A percentile compares a stretch with the other conserved stretches of the same genome.
phyloP scores from a whole-genome alignment of 2,329 filamentous ascomycete genomes.

The Phaeoacremonium minimum region DNA sequence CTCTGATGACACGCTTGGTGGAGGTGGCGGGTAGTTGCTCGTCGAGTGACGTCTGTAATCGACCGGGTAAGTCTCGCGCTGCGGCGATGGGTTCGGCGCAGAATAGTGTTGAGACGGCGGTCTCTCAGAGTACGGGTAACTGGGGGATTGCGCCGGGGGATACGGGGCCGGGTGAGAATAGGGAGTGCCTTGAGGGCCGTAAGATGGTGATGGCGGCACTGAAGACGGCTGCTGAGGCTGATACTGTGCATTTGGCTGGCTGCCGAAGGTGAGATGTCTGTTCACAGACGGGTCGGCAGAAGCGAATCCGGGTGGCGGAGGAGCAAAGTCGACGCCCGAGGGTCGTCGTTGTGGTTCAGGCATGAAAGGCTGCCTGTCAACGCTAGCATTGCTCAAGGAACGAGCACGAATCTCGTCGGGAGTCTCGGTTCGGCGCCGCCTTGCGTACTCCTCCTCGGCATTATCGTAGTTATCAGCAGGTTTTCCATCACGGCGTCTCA shows the following conservation, averaged over 20 bases:
- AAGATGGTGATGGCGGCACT: conserved; percentile 25
- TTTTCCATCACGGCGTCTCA: conserved; percentile 47
- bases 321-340: conserved; percentile 23
- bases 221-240: conserved; percentile 19
- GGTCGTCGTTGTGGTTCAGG: conserved; percentile 22
- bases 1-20: conserved; percentile 7
- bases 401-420: conserved; percentile 22
- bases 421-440: conserved; percentile 24
- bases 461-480: conserved; percentile 17
- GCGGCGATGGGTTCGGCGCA: conserved; percentile 15
- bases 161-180: conserved; percentile 7
- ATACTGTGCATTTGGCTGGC: conserved; percentile 15
- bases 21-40: conserved; percentile 2
- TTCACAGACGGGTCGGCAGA: conserved; percentile 7
- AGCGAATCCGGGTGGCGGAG: conserved; percentile 19
- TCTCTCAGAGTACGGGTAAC: conserved; percentile 19
- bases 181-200: conserved; percentile 12
- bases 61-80: conserved; percentile 8
- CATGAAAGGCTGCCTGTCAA: conserved; percentile 21
- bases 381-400: conserved; percentile 25
- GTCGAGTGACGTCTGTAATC: conserved; percentile 6
- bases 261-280: conserved; percentile 20
- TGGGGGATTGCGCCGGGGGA: conserved; percentile 9
- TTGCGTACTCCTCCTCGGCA: conserved; percentile 22
- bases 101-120: conserved; percentile 20